Base-by-base conservation (phyloP, 164 flowering plant species). In the Platanus orientalis region DNA sequence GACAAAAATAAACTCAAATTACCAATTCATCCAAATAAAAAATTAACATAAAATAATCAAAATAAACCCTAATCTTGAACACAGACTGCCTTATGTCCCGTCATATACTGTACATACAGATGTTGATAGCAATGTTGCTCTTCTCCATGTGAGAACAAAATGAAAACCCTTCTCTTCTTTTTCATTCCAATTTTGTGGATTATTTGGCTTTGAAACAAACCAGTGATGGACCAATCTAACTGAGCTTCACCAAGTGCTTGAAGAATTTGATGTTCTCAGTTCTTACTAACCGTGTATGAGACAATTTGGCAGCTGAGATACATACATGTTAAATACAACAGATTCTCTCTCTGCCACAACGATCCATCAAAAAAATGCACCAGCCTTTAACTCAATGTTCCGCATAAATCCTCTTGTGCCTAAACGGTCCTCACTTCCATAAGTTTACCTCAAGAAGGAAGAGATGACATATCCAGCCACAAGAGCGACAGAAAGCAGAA, bases 61-160 rank as follows among this genome's bases (percentile, higher is more conserved):
- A n/a, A n/a, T n/a, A n/a, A n/a, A n/a, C n/a, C n/a, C n/a, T n/a
- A n/a, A n/a, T n/a, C n/a, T n/a, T n/a, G n/a, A n/a, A n/a, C n/a
- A n/a, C n/a, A n/a, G n/a, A n/a, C n/a, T n/a, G n/a, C n/a, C n/a
- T n/a, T n/a, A n/a, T n/a, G n/a, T n/a, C n/a, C n/a, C n/a, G n/a
- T n/a, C n/a, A n/a, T n/a, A n/a, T 54, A 34, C 63, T 63, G 72
- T 57, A 57, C 63, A 69, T 17, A 16, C 49, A 69, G 40, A 56
- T 62, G 28, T 53, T 48, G 50, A 28, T 23, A 40, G 42, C 23
- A 60, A 19, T 58, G 26, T 19, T 58, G 34, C 63, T 58, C 58
- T 21, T 49, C 19, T 47, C 29, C 30, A 14, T 14, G 6, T 16
- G 6, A 29, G 17, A 27, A 29, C 42, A 50, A 34, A 27, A 36